A percentile compares a stretch with the other conserved stretches of the same genome.
phyloP scores from a whole-genome alignment of 73 alveolate species.

The Paramecium pentaurelia region DNA sequence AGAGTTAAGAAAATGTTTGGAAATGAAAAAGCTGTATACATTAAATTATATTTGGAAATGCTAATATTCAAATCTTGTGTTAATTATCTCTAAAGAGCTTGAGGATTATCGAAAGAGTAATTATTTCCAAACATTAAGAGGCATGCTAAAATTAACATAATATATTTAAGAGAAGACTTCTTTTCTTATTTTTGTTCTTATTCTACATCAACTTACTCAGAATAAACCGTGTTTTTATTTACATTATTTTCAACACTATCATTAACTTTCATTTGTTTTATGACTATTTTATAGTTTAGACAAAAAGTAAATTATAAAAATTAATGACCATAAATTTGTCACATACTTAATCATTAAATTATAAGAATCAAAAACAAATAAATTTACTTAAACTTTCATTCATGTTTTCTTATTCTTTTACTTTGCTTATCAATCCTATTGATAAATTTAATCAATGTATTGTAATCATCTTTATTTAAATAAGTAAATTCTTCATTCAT shows the following conservation, averaged over 20 bases:
- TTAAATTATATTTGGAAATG: neutral
- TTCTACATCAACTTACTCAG: neutral
- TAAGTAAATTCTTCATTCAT: neutral
- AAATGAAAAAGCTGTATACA: conserved; percentile 27
- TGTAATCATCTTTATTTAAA: neutral
- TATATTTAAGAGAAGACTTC: neutral
- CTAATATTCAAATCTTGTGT: neutral
- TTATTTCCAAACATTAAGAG: conserved; percentile 42
- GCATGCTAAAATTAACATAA: conserved; percentile 36
- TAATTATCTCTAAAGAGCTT: neutral
- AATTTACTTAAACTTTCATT: neutral
- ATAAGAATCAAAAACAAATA: neutral
- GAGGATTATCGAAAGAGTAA: conserved; percentile 45
- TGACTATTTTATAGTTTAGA: neutral
- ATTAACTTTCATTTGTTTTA: neutral
- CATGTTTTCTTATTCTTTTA: neutral
- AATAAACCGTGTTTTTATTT: neutral
- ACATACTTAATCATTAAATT: neutral
- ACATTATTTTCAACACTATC: neutral
- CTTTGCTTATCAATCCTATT: neutral
- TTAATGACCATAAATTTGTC: neutral
- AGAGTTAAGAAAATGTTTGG: conserved; percentile 27
- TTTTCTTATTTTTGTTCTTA: neutral
- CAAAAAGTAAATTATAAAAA: neutral
- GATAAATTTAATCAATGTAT: neutral